Evolutionary conservation across 345 rosid genomes (phyloP).

Genomic region (Reutealis trisperma): DNA sequence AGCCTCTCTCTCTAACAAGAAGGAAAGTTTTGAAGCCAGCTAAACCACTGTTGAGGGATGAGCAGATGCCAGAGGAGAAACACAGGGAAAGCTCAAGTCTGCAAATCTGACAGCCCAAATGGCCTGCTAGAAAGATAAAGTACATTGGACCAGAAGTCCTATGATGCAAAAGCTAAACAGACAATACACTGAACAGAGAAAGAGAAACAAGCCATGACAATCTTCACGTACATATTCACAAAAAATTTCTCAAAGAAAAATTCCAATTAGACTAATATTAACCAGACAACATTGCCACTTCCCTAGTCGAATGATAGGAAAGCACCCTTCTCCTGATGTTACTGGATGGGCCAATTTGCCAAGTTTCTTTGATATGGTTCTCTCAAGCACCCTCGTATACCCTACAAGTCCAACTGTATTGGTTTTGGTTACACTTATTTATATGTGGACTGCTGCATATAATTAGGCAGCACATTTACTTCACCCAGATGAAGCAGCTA

Average conservation of each 20-base stretch:
- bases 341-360: not conserved
- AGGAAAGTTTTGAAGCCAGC: not conserved
- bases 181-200: not conserved
- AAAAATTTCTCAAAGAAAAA: too few relatives aligned
- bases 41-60: not conserved
- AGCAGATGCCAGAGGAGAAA: not conserved
- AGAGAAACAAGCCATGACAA: not conserved
- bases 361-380: not conserved
- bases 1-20: not conserved
- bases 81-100: not conserved
- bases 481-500: too few relatives aligned
- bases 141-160: not conserved
- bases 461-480: too few relatives aligned
- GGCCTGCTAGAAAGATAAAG: not conserved
- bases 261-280: not conserved
- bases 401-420: not conserved
- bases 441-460: too few relatives aligned
- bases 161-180: constrained; percentile 1
- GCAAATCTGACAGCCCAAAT: not conserved
- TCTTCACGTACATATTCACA: not conserved
- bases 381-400: not conserved
- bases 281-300: not conserved
- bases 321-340: not conserved
- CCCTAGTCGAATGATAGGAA: not conserved
- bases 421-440: too few relatives aligned